A percentile compares a stretch with the other conserved stretches of the same genome.
phyloP scores from a whole-genome alignment of 208 protist species.

The Trypanosoma theileri region DNA sequence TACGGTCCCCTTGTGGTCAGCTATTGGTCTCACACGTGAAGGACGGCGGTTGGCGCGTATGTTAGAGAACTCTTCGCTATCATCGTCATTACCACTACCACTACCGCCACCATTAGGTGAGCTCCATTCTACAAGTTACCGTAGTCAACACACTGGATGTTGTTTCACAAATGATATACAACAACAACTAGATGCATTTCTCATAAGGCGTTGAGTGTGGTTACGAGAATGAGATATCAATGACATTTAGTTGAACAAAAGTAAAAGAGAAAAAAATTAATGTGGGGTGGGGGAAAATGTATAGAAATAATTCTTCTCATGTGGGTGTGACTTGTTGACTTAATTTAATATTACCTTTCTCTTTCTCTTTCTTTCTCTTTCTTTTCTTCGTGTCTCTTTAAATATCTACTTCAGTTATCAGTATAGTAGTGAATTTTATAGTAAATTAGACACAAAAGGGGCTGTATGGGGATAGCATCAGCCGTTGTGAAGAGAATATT shows the following conservation, averaged over 20 bases:
- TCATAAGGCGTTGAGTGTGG: slow-evolving; percentile 2
- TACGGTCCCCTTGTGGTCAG: slow-evolving; percentile 12
- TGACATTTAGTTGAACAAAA: background rate
- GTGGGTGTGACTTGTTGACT: background rate
- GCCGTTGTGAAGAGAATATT: too few relatives aligned
- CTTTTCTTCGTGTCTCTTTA: slow-evolving; percentile 1
- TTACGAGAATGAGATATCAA: background rate
- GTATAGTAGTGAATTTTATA: too few relatives aligned
- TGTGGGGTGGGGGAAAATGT: background rate
- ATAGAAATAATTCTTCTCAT: slow-evolving; percentile 11
- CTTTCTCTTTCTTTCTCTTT: slow-evolving; percentile 1
- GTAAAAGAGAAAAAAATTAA: background rate
- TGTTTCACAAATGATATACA: slow-evolving; percentile 22
- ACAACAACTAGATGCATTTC: slow-evolving; percentile 23
- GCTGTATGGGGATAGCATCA: too few relatives aligned
- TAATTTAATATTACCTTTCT: slow-evolving; percentile 10
- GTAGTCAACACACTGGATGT: slow-evolving; percentile 22
- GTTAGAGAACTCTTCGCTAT: slow-evolving; percentile 4
- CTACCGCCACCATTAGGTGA: background rate
- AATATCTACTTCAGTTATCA: too few relatives aligned
- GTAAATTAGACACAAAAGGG: too few relatives aligned
- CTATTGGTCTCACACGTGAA: slow-evolving; percentile 18
- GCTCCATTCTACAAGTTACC: background rate
- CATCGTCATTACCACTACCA: background rate
- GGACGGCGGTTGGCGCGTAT: slow-evolving; percentile 5